Conservation (phyloP, 1,284 basidiomycete species). For the Vanrija sp. region DNA sequence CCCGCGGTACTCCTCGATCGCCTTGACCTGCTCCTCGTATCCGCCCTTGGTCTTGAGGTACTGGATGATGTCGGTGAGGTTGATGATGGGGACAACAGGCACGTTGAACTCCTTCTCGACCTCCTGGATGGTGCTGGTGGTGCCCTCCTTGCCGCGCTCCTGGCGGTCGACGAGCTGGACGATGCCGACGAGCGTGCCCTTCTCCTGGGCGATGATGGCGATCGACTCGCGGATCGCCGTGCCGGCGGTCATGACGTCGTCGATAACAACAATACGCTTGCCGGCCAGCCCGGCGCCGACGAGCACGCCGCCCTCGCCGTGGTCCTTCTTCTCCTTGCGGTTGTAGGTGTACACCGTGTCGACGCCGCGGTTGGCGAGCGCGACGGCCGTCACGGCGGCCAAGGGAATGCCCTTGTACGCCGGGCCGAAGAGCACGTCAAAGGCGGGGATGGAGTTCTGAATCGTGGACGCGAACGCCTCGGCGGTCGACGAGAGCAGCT, state of each 20-base stretch:
- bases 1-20: slow-evolving; percentile 76
- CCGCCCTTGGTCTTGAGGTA: slow-evolving; percentile 72
- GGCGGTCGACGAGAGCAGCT: slow-evolving; percentile 73
- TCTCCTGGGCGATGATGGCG: slow-evolving; percentile 60
- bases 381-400: slow-evolving; percentile 78
- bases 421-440: slow-evolving; percentile 92
- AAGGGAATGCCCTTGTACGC: slow-evolving; percentile 98
- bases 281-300: slow-evolving; percentile 81
- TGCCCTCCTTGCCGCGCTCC: slow-evolving; percentile 65
- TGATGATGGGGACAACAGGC: slow-evolving; percentile 68
- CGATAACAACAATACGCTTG: slow-evolving; percentile 81
- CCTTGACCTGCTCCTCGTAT: slow-evolving; percentile 60
- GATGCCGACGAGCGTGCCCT: slow-evolving; percentile 83
- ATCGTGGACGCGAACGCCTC: slow-evolving; percentile 73
- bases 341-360: slow-evolving; percentile 66
- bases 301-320: slow-evolving; percentile 92
- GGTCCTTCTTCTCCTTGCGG: slow-evolving; percentile 91
- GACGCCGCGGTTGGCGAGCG: slow-evolving; percentile 51
- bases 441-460: slow-evolving; percentile 56
- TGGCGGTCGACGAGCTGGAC: slow-evolving; percentile 86
- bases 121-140: slow-evolving; percentile 71
- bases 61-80: slow-evolving; percentile 77
- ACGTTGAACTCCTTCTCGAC: slow-evolving; percentile 72
- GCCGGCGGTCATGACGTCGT: slow-evolving; percentile 96
- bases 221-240: slow-evolving; percentile 84